phyloP scores from a whole-genome alignment of 2,329 filamentous ascomycete species.

The Zymoseptoria pseudotritici region DNA sequence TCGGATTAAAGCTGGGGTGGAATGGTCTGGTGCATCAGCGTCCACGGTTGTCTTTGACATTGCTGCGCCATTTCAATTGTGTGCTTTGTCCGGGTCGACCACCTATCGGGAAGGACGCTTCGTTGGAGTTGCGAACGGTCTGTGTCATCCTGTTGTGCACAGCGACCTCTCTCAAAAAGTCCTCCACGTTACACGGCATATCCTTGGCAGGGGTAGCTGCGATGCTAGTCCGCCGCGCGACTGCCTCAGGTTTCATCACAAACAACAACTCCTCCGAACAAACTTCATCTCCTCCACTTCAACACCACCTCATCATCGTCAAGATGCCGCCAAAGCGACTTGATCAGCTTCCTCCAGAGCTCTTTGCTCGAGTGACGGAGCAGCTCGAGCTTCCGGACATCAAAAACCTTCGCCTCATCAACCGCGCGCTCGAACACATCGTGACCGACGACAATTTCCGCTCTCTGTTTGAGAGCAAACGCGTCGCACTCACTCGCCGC shows the following conservation, averaged over 20 bases:
- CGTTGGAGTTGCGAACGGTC: slow-evolving; percentile 14
- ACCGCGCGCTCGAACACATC: neutral
- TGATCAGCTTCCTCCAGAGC: neutral
- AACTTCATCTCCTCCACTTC: neutral
- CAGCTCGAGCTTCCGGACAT: neutral
- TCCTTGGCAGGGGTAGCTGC: neutral
- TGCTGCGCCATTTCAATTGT: slow-evolving; percentile 16
- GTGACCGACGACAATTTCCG: neutral
- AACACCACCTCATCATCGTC: neutral
- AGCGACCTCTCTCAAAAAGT: neutral
- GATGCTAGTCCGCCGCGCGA: neutral
- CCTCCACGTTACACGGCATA: neutral
- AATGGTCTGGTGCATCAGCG: slow-evolving; percentile 17
- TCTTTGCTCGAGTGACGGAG: neutral
- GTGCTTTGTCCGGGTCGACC: slow-evolving; percentile 15
- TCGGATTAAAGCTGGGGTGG: slow-evolving; percentile 16
- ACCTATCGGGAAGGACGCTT: slow-evolving; percentile 15
- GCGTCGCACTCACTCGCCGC: neutral
- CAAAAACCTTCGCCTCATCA: neutral
- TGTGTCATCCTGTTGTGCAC: neutral
- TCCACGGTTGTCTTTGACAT: slow-evolving; percentile 14
- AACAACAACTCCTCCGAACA: neutral
- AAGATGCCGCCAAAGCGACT: neutral
- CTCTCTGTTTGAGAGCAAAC: neutral
- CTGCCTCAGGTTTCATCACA: neutral